These are phyloP conservation scores for Mucor indicus DNA, from an alignment of 371 early-diverging fungal genomes.

Conservation along the genomic window DNA sequence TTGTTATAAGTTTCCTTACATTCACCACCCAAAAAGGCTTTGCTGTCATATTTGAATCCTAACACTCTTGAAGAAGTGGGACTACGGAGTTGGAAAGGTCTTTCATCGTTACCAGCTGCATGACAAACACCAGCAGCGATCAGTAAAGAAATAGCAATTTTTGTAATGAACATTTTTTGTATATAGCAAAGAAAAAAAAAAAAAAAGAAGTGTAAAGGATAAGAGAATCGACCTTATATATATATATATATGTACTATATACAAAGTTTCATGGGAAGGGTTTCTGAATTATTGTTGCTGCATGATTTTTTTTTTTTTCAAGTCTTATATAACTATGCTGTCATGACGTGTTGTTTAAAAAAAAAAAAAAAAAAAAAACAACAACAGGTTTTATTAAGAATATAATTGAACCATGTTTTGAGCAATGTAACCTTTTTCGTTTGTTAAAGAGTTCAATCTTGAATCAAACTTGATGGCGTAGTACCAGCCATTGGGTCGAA, in stretches of 20 bases:
- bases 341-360: too few species aligned
- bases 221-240: too few species aligned
- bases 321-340: too few species aligned
- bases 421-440: conserved; percentile 33
- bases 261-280: too few species aligned
- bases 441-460: conserved; percentile 13
- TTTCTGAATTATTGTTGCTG: too few species aligned
- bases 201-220: too few species aligned
- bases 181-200: not conserved
- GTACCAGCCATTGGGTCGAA: conserved; percentile 73
- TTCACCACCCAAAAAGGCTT: conserved; percentile 1
- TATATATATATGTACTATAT: too few species aligned
- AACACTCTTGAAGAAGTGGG: conserved; percentile 1
- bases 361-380: too few species aligned
- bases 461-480: conserved; percentile 62
- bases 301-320: too few species aligned
- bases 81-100: conserved; percentile 4
- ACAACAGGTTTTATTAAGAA: conserved; percentile 3
- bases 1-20: conserved; percentile 9
- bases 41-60: conserved; percentile 5
- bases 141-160: not conserved
- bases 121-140: conserved; percentile 1
- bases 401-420: conserved; percentile 21
- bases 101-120: conserved; percentile 5
- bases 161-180: not conserved